phyloP scores from a whole-genome alignment of 2,329 filamentous ascomycete genomes.

The Penicillium sp. region DNA sequence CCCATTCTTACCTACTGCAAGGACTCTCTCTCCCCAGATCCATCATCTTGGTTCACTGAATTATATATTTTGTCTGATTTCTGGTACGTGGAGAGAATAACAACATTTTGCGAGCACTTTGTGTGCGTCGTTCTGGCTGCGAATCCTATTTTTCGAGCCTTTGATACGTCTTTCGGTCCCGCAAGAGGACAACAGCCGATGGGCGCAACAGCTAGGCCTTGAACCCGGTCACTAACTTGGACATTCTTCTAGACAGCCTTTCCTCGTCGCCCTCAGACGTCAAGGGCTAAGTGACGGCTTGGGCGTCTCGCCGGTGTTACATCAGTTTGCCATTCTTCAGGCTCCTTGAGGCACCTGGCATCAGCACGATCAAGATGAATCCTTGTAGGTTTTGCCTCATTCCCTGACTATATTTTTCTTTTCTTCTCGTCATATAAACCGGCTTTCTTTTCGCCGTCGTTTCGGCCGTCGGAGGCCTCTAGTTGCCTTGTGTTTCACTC shows the following conservation, averaged over 20 bases:
- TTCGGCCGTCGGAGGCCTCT: background rate
- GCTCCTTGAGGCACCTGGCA: conserved; percentile 29
- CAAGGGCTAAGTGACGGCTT: conserved; percentile 20
- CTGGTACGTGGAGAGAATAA: background rate
- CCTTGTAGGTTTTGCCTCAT: conserved; percentile 22
- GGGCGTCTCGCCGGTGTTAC: conserved; percentile 29
- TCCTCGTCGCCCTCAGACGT: conserved; percentile 21
- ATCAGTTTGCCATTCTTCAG: conserved; percentile 24
- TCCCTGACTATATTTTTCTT: background rate
- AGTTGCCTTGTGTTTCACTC: conserved; percentile 16
- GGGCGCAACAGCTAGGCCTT: background rate
- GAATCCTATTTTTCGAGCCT: background rate
- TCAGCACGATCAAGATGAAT: conserved; percentile 29
- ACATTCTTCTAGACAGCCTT: conserved; percentile 16
- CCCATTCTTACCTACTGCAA: background rate
- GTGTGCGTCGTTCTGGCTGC: background rate
- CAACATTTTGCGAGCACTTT: background rate
- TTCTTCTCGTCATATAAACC: background rate
- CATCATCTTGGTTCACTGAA: background rate
- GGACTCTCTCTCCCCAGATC: background rate
- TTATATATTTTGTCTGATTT: background rate
- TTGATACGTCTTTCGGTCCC: background rate
- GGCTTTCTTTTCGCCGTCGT: background rate
- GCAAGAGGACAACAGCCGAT: background rate
- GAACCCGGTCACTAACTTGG: conserved; percentile 19